Evolutionary conservation across 306 rosid genomes (phyloP), one percentile per base, ranked within the genome.

Genomic region (Lathyrus oleraceus): DNA sequence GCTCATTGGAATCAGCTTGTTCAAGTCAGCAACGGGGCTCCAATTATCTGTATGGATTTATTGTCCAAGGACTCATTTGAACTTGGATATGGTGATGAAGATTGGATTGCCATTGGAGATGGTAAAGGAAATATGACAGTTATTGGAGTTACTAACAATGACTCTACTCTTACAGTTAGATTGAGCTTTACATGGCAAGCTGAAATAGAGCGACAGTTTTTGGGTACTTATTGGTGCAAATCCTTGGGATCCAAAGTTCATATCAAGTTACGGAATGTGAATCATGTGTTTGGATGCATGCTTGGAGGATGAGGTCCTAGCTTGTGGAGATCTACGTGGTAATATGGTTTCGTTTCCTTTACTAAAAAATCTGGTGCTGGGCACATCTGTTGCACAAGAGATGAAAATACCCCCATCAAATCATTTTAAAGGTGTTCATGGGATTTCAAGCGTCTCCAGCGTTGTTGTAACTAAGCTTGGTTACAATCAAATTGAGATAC

Each of bases 261-360:
- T 48, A 8, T 91, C 99, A 61, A 81, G 77, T 75, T 94, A 84
- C 64, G 96, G 96, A 71, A 76, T 67, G 69, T 82, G 96, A 75
- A 80, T 94, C 59, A 79, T 88, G 87, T 94, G 97, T 80, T 75
- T 94, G 85, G 97, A 94, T 79, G 95, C 84, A 30, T 83, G 89
- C 69, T 11, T 83, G 67, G 95, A 91, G 72, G 82, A 84, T 76
- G 95, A 94, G 97, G 85, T 88, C 71, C 79, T 94, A 48, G 90
- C 85, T 8, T 90, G 97, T 84, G 98, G 98, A 71, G 97, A 94
- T 82, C 78, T 88, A 69, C 97, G 91, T 73, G 98, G 98, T 47
- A 94, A 94, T 83, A 83, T 94, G 84, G 53, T 90, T 70, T 72
- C 88, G 43, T 88, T 94, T 81, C 96, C 96, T 52, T 57, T 94